Evolutionary conservation across 2,329 filamentous ascomycete genomes (phyloP), one percentile per base, ranked within the genome.

Genomic region (Cladophialophora bantiana): DNA sequence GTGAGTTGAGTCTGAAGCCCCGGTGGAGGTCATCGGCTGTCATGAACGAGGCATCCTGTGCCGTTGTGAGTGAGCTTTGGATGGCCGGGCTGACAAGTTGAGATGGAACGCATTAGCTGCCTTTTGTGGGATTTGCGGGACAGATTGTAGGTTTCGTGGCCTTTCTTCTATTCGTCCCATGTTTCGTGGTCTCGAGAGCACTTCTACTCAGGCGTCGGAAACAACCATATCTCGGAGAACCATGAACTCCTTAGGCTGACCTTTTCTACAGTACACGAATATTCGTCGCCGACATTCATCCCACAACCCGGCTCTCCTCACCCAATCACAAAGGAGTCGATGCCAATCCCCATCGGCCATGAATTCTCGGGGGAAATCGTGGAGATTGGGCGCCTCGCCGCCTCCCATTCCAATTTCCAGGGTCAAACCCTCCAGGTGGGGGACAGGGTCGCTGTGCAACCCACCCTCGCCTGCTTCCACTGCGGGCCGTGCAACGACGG

Each of bases 301-400:
- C 85, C 86, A 2, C 73, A 73, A 6, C 76, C 75, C 6, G 69
- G 68, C 12, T 69, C 61, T 4, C 85, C 87, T 0, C 88, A 90
- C 71, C 83, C 83, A 1, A 75, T 89, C 26, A 90, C 87, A 0
- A 79, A 82, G 36, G 85, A 86, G 64, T 80, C 78, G 0, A 81
- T 86, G 40, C 88, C 88, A 3, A 81, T 89, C 9, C 87, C 83
- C 0, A 79, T 90, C 9, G 88, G 89, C 32, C 88, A 90, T 73
- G 89, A 90, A 73, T 88, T 90, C 75, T 85, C 83, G 3, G 88
- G 88, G 10, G 82, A 83, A 1, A 79, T 90, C 36, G 80, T 83
- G 10, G 85, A 88, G 70, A 77, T 90, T n/a, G 88, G 88, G 0
- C 10, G 18, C 26, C 20, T 26, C 7, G 45, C 45, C 7, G 45